Percentiles rank a stretch among this genome's conserved stretches.
Evolutionary conservation across 163 green algal genomes (phyloP).

Genomic region (Picocystis sp.): DNA sequence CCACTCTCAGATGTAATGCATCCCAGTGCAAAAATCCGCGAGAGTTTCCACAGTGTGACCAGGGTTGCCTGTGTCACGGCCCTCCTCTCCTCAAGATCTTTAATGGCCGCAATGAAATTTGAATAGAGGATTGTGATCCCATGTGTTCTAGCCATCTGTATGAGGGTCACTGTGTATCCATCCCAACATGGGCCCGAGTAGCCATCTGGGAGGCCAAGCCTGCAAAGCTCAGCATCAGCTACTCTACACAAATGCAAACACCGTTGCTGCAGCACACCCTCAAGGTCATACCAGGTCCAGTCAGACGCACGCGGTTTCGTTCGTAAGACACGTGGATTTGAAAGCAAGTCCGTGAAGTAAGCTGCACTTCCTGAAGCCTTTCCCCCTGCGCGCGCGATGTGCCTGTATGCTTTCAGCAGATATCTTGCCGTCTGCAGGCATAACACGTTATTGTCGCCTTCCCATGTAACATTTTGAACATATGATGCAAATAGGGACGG

Average conservation of each 20-base stretch:
- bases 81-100: conserved; percentile 7
- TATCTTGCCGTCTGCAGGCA: conserved; percentile 42
- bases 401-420: conserved; percentile 44
- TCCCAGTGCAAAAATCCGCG: no score
- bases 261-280: conserved; percentile 20
- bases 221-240: conserved; percentile 9
- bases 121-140: no score
- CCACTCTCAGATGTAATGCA: no score
- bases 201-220: conserved; percentile 17
- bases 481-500: conserved; percentile 62
- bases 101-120: no score
- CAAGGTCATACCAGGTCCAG: conserved; percentile 17
- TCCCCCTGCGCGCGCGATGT: conserved; percentile 18
- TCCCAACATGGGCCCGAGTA: conserved; percentile 26
- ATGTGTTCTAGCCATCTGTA: no score
- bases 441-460: conserved; percentile 81
- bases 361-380: conserved; percentile 15
- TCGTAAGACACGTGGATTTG: conserved; percentile 15
- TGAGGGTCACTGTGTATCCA: conserved; percentile 37
- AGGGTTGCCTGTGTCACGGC: conserved; percentile 19
- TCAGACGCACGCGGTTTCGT: conserved; percentile 1
- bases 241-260: conserved; percentile 14
- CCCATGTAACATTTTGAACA: conserved; percentile 83
- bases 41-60: neutral
- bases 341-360: conserved; percentile 25